Base-by-base conservation (phyloP, 2,329 filamentous ascomycete species). In the Cyphellophora attinorum region DNA sequence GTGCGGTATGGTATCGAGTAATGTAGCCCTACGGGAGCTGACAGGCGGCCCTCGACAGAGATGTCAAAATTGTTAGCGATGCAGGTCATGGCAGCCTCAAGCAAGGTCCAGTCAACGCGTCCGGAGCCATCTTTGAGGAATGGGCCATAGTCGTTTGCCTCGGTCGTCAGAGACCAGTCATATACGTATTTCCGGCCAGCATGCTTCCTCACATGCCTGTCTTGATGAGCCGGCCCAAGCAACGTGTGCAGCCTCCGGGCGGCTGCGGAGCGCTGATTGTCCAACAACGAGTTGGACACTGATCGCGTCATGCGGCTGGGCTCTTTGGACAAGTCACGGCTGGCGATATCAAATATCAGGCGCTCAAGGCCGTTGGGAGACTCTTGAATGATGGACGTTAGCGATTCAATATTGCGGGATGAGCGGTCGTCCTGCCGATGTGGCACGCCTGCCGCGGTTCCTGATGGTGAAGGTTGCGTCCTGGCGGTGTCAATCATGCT, bases 401-500 rank as follows among this genome's bases (percentile, higher is more conserved):
- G 36, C 15, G 42, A 27, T 18, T 38, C 34, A 15, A 49, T 28
- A 34, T 49, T 49, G 27, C 36, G 31, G 11, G 41, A 47, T 8
- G 33, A 21, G 27, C 46, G 33, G 35, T 47, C 46, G 32, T 47
- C 45, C 17, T 41, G 37, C n/a, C 18, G 10, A 2, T 40, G 38
- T 6, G 31, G 14, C 29, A 23, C 40, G 21, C 46, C 46, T 8
- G 19, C 33, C 18, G 31, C 33, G 14, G 44, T 31, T 10, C 47
- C 46, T 13, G 33, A 33, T 3, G 42, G 14, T 17, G 35, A 40
- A 15, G 37, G 44, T 14, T 33, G 21, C n/a, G 40, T 36, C 27
- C 46, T 47, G 10, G 46, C 42, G 8, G 46, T 49, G 19, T 49
- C 46, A 21, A 47, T 30, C n/a, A 49, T 45, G 28, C 37, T 41